Evolutionary conservation across 257 asterid species (phyloP).

Genomic region (Primulina huaijiensis): DNA sequence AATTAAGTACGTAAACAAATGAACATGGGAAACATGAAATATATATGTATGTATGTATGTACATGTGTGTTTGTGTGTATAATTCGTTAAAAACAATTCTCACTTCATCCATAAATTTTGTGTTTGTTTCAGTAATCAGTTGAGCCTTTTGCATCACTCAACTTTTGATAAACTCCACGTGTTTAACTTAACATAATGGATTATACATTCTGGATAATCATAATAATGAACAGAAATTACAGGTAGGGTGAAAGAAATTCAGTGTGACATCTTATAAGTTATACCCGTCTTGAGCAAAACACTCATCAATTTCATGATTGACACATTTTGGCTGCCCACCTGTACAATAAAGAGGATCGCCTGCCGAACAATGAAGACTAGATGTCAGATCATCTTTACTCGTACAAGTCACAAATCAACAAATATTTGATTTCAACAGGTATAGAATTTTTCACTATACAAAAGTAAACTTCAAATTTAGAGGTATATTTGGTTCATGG

Average conservation of each 20-base stretch:
- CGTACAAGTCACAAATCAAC: slow-evolving; percentile 13
- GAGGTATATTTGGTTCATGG: slow-evolving; percentile 7
- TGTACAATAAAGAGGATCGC: slow-evolving; percentile 81
- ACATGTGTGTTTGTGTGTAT: no score
- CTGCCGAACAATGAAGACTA: slow-evolving; percentile 40
- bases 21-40: background rate
- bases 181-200: no score
- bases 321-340: slow-evolving; percentile 69
- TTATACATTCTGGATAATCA: slow-evolving; percentile 1
- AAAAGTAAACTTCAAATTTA: background rate
- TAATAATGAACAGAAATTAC: background rate
- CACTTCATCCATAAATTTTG: background rate
- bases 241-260: slow-evolving; percentile 15
- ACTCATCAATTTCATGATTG: slow-evolving; percentile 44
- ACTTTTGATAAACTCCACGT: no score
- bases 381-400: slow-evolving; percentile 22
- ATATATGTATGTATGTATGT: no score
- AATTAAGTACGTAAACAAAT: slow-evolving; percentile 1
- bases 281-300: slow-evolving; percentile 83
- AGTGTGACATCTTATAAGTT: no score
- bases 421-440: background rate
- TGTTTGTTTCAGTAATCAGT: background rate
- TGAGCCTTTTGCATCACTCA: no score
- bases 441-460: background rate
- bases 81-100: no score